A percentile compares a stretch with the other conserved stretches of the same genome.
These are phyloP conservation scores for Suillus brevipes DNA, from an alignment of 768 basidiomycete genomes.

Conservation along the genomic window DNA sequence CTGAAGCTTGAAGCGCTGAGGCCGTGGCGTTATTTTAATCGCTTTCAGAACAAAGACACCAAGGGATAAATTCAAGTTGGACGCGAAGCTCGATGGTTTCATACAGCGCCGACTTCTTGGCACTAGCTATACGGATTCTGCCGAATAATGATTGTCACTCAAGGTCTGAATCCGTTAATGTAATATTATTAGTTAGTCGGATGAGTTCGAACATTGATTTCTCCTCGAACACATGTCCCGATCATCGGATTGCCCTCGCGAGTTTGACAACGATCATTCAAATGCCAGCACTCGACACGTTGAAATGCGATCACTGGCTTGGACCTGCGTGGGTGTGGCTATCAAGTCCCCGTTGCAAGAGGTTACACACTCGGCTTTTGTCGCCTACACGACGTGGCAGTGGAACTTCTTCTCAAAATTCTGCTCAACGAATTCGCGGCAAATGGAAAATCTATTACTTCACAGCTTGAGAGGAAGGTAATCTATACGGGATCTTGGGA, in stretches of 20 bases:
- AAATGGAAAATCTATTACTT: constrained; percentile 8
- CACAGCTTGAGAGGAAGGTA: constrained; percentile 3
- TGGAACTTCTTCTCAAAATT: neutral
- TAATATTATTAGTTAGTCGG: neutral
- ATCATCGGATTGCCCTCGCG: neutral
- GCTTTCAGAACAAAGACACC: neutral
- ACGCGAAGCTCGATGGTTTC: neutral
- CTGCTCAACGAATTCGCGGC: neutral
- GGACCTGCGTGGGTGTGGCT: neutral
- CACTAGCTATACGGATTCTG: neutral
- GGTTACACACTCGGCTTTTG: neutral
- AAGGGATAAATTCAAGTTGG: neutral
- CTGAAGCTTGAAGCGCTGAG: constrained; percentile 2
- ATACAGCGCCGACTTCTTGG: neutral
- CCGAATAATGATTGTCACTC: constrained; percentile 5
- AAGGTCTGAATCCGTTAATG: neutral
- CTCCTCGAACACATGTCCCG: constrained; percentile 7
- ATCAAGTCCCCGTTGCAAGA: neutral
- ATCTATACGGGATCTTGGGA: constrained; percentile 3
- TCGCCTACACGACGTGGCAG: constrained; percentile 4
- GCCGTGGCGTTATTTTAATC: neutral
- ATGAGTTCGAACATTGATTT: neutral
- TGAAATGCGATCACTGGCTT: neutral
- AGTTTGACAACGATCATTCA: constrained; percentile 7
- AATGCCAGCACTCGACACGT: constrained; percentile 4